phyloP scores from a whole-genome alignment of 805 yeast genomes.

The Myxozyma neotropica region DNA sequence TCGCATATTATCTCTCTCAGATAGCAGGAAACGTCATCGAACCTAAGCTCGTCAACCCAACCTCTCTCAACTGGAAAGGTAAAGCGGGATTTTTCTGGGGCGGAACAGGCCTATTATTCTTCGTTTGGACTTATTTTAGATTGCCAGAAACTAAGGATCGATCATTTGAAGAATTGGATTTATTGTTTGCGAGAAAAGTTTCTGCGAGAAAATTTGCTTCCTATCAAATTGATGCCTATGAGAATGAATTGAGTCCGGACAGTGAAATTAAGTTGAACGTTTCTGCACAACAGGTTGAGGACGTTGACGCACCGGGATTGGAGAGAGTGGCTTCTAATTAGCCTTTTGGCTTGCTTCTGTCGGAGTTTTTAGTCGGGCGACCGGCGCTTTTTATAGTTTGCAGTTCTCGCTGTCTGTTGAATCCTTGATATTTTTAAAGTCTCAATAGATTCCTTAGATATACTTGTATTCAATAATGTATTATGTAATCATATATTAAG shows the following conservation, averaged over 20 bases:
- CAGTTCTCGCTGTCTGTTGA: too few relatives aligned
- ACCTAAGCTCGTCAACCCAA: slow-evolving; percentile 56
- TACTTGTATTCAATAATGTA: too few relatives aligned
- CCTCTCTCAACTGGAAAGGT: slow-evolving; percentile 50
- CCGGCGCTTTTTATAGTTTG: too few relatives aligned
- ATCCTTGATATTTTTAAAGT: too few relatives aligned
- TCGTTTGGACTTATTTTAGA: slow-evolving; percentile 53
- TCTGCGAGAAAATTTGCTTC: slow-evolving; percentile 40
- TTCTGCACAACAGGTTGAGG: too few relatives aligned
- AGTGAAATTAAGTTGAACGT: too few relatives aligned
- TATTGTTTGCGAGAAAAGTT: slow-evolving; percentile 48
- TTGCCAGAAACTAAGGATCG: slow-evolving; percentile 63
- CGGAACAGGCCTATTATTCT: slow-evolving; percentile 41
- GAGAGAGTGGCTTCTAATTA: too few relatives aligned
- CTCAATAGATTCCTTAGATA: too few relatives aligned
- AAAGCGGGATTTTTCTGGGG: slow-evolving; percentile 55
- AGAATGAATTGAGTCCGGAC: neutral
- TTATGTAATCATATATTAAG: too few relatives aligned
- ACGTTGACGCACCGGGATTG: too few relatives aligned
- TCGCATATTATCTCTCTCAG: slow-evolving; percentile 37
- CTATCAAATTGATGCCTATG: slow-evolving; percentile 29
- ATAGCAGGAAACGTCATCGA: slow-evolving; percentile 27
- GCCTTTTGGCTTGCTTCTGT: too few relatives aligned
- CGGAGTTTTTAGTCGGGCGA: too few relatives aligned
- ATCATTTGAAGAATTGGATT: slow-evolving; percentile 63